phyloP scores from a whole-genome alignment of 1,284 basidiomycete genomes.

The Porogramme epimiltina region DNA sequence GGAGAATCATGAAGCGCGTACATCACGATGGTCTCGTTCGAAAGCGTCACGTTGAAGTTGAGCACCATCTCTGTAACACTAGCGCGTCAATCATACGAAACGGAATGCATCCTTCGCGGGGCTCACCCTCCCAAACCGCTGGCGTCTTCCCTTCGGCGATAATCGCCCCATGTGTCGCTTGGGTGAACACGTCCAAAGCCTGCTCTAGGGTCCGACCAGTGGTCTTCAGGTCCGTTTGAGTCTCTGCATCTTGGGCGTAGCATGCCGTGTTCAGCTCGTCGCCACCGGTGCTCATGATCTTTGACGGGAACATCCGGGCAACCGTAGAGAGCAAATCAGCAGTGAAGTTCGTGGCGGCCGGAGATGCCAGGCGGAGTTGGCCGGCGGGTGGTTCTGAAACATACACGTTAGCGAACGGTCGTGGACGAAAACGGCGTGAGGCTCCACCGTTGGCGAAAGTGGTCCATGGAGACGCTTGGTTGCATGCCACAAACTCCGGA shows the following conservation, averaged over 20 bases:
- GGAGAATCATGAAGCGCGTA: slow-evolving; percentile 28
- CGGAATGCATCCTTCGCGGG: neutral
- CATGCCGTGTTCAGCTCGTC: slow-evolving; percentile 79
- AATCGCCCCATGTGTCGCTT: slow-evolving; percentile 50
- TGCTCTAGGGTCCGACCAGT: slow-evolving; percentile 58
- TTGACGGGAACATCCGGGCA: slow-evolving; percentile 52
- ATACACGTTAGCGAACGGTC: neutral
- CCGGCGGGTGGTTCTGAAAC: slow-evolving; percentile 73
- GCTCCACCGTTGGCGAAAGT: slow-evolving; percentile 57
- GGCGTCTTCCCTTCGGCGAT: slow-evolving; percentile 50
- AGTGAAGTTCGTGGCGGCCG: slow-evolving; percentile 44
- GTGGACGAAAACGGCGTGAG: neutral
- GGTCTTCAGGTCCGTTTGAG: slow-evolving; percentile 49
- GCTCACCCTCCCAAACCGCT: slow-evolving; percentile 67
- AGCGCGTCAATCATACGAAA: neutral
- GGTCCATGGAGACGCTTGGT: slow-evolving; percentile 61
- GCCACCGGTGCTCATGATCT: slow-evolving; percentile 76
- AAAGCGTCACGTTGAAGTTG: slow-evolving; percentile 59
- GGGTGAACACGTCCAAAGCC: slow-evolving; percentile 65
- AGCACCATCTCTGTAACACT: slow-evolving; percentile 82
- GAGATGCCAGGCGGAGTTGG: slow-evolving; percentile 70
- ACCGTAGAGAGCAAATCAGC: slow-evolving; percentile 43
- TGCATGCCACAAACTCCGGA: slow-evolving; percentile 77
- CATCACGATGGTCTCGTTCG: slow-evolving; percentile 73
- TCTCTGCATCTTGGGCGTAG: slow-evolving; percentile 62